phyloP scores from a whole-genome alignment of 179 eudicot species.

The Silene coronaria region DNA sequence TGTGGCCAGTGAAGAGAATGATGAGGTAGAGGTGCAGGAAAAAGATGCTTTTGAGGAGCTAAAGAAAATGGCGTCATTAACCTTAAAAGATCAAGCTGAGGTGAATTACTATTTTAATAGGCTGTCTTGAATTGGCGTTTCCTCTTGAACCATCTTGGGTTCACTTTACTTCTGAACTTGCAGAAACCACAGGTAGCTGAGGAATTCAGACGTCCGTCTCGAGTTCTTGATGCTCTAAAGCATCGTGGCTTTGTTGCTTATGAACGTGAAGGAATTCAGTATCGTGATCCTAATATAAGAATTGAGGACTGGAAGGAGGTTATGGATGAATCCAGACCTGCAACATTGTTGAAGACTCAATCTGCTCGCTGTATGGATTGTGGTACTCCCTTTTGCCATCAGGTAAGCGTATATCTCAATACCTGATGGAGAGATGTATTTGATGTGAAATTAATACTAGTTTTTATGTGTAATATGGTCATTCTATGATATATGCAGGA shows the following conservation, averaged over 20 bases:
- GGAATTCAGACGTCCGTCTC: constrained; percentile 48
- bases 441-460: neutral
- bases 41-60: constrained; percentile 87
- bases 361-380: constrained; percentile 99
- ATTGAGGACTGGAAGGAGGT: constrained; percentile 90
- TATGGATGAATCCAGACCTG: constrained; percentile 75
- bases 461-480: neutral
- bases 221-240: constrained; percentile 68
- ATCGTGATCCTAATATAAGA: constrained; percentile 76
- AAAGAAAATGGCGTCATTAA: constrained; percentile 64
- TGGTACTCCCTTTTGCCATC: constrained; percentile 98
- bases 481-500: constrained; percentile 43
- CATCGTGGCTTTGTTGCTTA: constrained; percentile 83
- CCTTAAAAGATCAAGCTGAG: constrained; percentile 29
- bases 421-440: neutral
- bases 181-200: constrained; percentile 39
- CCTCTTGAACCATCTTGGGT: neutral
- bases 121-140: too few species aligned
- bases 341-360: constrained; percentile 78
- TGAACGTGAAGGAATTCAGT: constrained; percentile 80
- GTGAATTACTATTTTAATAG: constrained; percentile 22
- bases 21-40: constrained; percentile 60
- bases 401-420: constrained; percentile 38
- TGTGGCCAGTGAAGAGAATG: constrained; percentile 48
- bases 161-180: constrained; percentile 15